Evolutionary conservation across 179 eudicot species (phyloP).

Genomic region (Amaranthus tricolor): DNA sequence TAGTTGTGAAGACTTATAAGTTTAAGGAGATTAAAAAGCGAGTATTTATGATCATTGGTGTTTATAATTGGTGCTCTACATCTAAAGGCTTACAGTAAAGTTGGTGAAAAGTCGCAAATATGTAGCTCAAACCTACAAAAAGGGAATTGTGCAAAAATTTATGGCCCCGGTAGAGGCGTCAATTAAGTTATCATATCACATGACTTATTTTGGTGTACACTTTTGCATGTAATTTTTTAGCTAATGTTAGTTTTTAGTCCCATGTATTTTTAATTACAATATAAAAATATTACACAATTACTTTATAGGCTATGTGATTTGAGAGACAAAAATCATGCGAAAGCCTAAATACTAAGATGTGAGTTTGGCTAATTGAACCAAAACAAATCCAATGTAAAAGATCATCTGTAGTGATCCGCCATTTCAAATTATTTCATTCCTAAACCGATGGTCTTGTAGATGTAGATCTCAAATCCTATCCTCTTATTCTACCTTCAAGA

Average conservation of each 20-base stretch:
- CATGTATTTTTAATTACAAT: no score
- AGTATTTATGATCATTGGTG: neutral
- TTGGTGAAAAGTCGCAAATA: neutral
- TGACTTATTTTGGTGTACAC: neutral
- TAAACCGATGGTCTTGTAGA: no score
- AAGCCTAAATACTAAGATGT: no score
- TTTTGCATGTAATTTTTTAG: neutral
- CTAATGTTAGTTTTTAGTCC: neutral
- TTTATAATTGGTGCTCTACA: neutral
- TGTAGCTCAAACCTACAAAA: neutral
- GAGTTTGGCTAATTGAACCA: no score
- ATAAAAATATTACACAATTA: no score
- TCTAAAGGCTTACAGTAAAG: neutral
- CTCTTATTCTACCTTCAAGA: no score
- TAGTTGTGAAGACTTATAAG: neutral
- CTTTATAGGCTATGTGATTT: no score
- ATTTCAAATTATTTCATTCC: no score
- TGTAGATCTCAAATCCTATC: no score
- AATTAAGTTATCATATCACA: neutral
- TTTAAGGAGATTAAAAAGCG: neutral
- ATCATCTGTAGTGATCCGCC: no score
- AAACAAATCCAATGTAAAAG: no score
- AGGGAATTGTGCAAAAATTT: neutral
- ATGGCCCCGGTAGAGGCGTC: neutral
- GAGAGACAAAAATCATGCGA: no score